Evolutionary conservation across 1,284 basidiomycete genomes (phyloP).

Genomic region (Irpex sp.): DNA sequence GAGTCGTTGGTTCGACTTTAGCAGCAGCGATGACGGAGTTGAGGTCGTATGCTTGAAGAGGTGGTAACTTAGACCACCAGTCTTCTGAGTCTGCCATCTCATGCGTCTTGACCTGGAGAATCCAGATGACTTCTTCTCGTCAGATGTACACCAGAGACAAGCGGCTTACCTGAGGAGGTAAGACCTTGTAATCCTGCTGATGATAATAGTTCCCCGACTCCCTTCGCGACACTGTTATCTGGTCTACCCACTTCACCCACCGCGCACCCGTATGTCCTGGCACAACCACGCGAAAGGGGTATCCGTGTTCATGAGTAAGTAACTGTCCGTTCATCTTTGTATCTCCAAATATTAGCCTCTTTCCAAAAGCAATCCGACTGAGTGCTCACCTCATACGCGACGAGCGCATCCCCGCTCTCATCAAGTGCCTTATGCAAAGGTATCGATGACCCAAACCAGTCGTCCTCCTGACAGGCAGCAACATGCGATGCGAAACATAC

Average conservation of each 20-base stretch:
- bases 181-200: slow-evolving; percentile 60
- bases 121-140: not conserved
- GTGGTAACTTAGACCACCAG: slow-evolving; percentile 41
- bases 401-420: not conserved
- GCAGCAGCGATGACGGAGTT: slow-evolving; percentile 52
- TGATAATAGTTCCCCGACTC: slow-evolving; percentile 67
- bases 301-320: slow-evolving; percentile 59
- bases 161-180: slow-evolving; percentile 33
- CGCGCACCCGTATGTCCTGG: slow-evolving; percentile 69
- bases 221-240: slow-evolving; percentile 41
- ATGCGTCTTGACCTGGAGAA: slow-evolving; percentile 19
- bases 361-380: not conserved
- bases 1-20: slow-evolving; percentile 29
- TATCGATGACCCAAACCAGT: no score
- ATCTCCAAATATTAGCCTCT: not conserved
- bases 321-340: slow-evolving; percentile 61
- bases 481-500: not conserved
- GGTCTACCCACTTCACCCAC: slow-evolving; percentile 77
- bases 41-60: slow-evolving; percentile 51
- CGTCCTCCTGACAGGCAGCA: no score
- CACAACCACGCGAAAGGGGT: slow-evolving; percentile 60
- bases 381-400: not conserved
- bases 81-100: slow-evolving; percentile 30
- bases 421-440: not conserved
- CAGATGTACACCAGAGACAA: no score